Evolutionary conservation across 257 asterid genomes (phyloP).

Genomic region (Petunia axillaris): DNA sequence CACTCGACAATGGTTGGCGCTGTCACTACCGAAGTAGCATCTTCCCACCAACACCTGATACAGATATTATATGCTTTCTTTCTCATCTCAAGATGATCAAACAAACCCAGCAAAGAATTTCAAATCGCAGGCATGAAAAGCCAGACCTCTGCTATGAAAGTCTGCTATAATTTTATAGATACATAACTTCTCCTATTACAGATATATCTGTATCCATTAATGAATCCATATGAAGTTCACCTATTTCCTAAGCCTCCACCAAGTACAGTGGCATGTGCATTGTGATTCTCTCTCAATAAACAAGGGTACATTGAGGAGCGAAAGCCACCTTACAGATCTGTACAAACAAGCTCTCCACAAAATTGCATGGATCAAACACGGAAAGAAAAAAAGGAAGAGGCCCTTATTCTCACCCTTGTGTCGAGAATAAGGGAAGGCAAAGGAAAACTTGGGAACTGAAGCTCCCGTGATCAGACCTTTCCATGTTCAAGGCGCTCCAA

Average conservation of each 20-base stretch:
- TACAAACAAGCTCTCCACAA: slow-evolving; percentile 26
- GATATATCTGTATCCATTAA: slow-evolving; percentile 9
- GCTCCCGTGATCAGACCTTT: not conserved
- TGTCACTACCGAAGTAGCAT: too few species aligned
- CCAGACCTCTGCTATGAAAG: slow-evolving; percentile 19
- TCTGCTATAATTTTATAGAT: not conserved
- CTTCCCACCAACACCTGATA: too few species aligned
- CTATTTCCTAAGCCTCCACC: slow-evolving; percentile 23
- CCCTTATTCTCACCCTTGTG: slow-evolving; percentile 1
- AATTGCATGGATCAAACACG: slow-evolving; percentile 3
- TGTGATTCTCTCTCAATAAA: slow-evolving; percentile 5
- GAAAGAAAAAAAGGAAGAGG: not conserved
- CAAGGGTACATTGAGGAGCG: slow-evolving; percentile 16
- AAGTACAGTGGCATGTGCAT: slow-evolving; percentile 23
- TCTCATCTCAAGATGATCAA: not conserved
- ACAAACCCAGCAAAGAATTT: not conserved
- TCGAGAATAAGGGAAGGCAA: slow-evolving; percentile 2
- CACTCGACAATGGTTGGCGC: too few species aligned
- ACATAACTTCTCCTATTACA: not conserved
- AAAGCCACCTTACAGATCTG: slow-evolving; percentile 24
- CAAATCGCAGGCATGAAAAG: slow-evolving; percentile 1
- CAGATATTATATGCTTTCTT: not conserved
- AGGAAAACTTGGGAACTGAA: slow-evolving; percentile 12
- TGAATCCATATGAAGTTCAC: slow-evolving; percentile 18
- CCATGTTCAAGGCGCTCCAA: not conserved